Base-by-base conservation (phyloP, 441 rosid species). In the Erodium texanum region DNA sequence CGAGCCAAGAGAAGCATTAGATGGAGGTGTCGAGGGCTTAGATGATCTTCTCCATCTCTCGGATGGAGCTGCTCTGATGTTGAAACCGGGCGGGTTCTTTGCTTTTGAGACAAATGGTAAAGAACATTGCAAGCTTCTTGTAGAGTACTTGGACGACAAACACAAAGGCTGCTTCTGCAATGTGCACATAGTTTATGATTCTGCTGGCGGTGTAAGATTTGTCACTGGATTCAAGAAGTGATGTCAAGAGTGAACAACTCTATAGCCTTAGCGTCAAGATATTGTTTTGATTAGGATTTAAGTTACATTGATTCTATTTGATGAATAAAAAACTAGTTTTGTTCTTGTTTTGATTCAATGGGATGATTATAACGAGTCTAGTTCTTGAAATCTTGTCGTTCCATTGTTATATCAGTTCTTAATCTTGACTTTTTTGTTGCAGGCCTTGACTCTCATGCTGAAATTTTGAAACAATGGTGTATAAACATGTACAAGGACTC, bases 71-170 rank as follows among this genome's bases (percentile, higher is more conserved):
- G 82, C 87, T 74, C 78, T 75, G 56, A 77, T 89, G 87, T 75
- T 93, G 82, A 83, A 82, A 83, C 75, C 85, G 1, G 89, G 95
- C 19, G 96, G 97, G 16, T 89, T 85, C 77, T 88, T 91, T 61
- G 86, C 87, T 75, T 86, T 89, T 19, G 99, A 93, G 93, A 89
- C 97, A 14, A 89, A 91, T 71, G 95, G 97, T 63, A 87, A 85
- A 67, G 81, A 81, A 70, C 99, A 93, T 67, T 87, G 96, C 83
- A 77, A 81, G 82, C 78, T 77, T 77, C 85, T 93, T 2, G 74
- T 79, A 7, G 85, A 88, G 68, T 86, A 84, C 82, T 75, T 86
- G 76, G 75, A 72, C 63, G 81, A 59, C 65, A 74, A 79, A 27
- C n/a, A 38, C 68, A 72, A 71, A 48, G 76, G 80, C 66, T 68